Percentiles rank a stretch among this genome's conserved stretches.
These are phyloP conservation scores for Berkeleyomyces basicola DNA, from an alignment of 2,329 filamentous ascomycete genomes.

Conservation along the genomic window DNA sequence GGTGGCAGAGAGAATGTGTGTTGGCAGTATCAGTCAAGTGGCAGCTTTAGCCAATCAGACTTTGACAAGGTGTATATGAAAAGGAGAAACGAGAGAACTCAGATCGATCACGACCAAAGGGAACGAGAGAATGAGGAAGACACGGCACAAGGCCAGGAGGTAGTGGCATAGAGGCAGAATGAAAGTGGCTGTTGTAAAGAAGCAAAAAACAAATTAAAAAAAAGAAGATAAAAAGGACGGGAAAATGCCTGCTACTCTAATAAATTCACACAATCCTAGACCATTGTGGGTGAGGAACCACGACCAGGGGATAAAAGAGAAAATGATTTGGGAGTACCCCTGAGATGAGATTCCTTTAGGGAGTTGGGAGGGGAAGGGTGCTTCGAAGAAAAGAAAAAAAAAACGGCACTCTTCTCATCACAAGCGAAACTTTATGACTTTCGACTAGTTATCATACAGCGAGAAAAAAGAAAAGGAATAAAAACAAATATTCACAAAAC, in stretches of 20 bases:
- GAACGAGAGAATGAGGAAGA: background rate
- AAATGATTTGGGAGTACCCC: background rate
- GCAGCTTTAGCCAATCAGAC: background rate
- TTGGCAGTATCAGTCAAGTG: background rate
- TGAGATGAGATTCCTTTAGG: background rate
- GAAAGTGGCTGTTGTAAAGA: background rate
- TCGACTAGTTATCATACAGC: background rate
- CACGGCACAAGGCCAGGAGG: background rate
- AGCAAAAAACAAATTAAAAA: too few relatives aligned
- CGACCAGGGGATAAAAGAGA: background rate
- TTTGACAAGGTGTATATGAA: background rate
- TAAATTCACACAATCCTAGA: background rate
- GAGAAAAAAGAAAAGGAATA: background rate
- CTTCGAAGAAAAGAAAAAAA: background rate
- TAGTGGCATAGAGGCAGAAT: constrained; percentile 1
- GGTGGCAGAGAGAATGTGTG: background rate
- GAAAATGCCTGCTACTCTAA: background rate
- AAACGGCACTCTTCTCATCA: background rate
- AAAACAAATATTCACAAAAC: background rate
- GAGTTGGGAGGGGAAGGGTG: background rate
- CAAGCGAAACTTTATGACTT: background rate
- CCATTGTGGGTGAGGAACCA: background rate
- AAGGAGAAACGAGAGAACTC: constrained; percentile 1
- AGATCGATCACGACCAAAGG: background rate
- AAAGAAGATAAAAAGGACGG: too few relatives aligned